Evolutionary conservation across 2,329 filamentous ascomycete genomes (phyloP).

Genomic region (Madurella mycetomatis): DNA sequence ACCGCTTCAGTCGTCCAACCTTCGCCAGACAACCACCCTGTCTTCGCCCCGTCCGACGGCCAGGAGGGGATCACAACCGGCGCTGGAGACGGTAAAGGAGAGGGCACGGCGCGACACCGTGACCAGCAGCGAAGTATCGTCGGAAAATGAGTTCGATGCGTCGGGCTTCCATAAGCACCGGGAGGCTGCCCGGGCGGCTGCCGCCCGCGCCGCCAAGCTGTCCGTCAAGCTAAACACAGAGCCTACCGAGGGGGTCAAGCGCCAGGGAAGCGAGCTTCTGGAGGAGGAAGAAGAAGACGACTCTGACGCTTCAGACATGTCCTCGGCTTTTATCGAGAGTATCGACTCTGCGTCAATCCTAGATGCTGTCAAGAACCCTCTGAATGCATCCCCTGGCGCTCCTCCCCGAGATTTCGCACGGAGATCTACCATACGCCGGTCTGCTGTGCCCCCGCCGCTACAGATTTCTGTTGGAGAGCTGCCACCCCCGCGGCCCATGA

Average conservation of each 20-base stretch:
- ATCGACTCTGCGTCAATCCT: constrained; percentile 69
- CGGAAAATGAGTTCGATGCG: constrained; percentile 72
- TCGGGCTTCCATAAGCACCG: constrained; percentile 60
- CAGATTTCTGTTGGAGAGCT: constrained; percentile 56
- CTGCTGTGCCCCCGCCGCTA: constrained; percentile 51
- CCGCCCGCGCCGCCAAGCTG: constrained; percentile 49
- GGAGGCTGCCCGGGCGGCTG: constrained; percentile 56
- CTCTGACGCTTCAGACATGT: constrained; percentile 59
- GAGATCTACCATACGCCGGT: constrained; percentile 61
- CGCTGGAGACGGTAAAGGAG: constrained; percentile 65
- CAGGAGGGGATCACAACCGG: constrained; percentile 66
- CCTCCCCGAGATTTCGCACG: constrained; percentile 57
- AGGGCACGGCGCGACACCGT: constrained; percentile 68
- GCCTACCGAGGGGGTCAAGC: constrained; percentile 38
- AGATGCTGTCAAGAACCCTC: constrained; percentile 57
- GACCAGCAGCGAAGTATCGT: constrained; percentile 78
- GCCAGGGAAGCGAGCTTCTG: constrained; percentile 47
- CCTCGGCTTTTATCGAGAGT: constrained; percentile 61
- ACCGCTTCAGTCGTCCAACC: constrained; percentile 65
- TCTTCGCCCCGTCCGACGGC: constrained; percentile 46
- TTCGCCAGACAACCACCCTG: constrained; percentile 49
- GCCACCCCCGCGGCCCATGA: constrained; percentile 66
- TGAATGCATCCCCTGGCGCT: constrained; percentile 57
- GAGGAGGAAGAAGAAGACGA: constrained; percentile 56
- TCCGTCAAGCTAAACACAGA: constrained; percentile 52